These are phyloP conservation scores for Moesziomyces sp. DNA, from an alignment of 1,284 basidiomycete genomes.

Conservation along the genomic window DNA sequence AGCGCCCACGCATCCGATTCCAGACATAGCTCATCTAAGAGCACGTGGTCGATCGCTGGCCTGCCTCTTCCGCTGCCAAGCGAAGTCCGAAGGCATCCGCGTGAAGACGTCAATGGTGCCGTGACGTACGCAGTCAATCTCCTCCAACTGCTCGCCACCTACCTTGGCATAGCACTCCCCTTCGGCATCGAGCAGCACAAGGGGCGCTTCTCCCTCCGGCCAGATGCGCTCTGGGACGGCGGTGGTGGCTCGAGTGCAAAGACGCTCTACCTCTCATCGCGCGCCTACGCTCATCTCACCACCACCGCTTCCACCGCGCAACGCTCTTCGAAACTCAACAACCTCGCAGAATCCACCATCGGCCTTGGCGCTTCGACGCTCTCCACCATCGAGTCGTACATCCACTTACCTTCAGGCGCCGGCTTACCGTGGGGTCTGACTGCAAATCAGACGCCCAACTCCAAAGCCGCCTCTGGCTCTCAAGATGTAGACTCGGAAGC, in stretches of 20 bases:
- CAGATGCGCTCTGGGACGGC: conserved; percentile 53
- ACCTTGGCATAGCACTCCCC: conserved; percentile 54
- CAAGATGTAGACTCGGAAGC: not conserved
- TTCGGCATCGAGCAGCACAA: conserved; percentile 46
- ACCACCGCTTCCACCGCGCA: conserved; percentile 5
- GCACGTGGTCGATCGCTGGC: conserved; percentile 47
- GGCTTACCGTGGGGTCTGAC: conserved; percentile 41
- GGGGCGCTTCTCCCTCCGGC: conserved; percentile 36
- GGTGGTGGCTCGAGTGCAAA: conserved; percentile 46
- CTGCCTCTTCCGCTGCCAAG: conserved; percentile 47
- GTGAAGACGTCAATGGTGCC: conserved; percentile 54
- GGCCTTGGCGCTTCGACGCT: conserved; percentile 53
- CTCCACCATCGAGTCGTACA: conserved; percentile 53
- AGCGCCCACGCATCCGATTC: not conserved
- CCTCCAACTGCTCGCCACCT: conserved; percentile 43
- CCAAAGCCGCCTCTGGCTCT: not conserved
- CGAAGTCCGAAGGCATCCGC: conserved; percentile 49
- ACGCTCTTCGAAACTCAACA: conserved; percentile 26
- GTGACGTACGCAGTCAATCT: conserved; percentile 45
- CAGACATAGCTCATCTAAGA: conserved; percentile 3
- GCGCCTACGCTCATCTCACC: conserved; percentile 40
- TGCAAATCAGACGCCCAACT: conserved; percentile 4
- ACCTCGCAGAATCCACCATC: conserved; percentile 47
- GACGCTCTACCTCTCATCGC: conserved; percentile 43
- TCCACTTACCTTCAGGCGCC: conserved; percentile 36